Percentiles rank a stretch among this genome's conserved stretches.
Evolutionary conservation across 2,329 filamentous ascomycete genomes (phyloP).

Genomic region (Fusarium euwallaceae): DNA sequence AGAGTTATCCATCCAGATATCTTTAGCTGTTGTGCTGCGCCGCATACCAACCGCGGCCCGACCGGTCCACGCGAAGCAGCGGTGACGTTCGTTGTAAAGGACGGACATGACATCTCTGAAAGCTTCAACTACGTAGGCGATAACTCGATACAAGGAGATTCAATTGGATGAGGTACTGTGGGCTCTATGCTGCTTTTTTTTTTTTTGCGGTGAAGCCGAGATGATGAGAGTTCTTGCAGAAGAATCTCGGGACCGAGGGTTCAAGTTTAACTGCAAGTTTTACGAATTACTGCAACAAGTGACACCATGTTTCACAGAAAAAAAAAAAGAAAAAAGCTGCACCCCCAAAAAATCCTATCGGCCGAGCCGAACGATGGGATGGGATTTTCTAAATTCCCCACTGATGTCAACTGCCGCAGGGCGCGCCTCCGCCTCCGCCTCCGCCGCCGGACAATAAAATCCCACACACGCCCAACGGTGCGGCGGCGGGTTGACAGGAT

Average conservation of each 20-base stretch:
- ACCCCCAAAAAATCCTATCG: background rate
- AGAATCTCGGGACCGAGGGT: background rate
- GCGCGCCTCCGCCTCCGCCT: background rate
- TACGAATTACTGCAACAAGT: background rate
- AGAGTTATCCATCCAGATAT: background rate
- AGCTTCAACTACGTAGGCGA: background rate
- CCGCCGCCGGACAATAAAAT: background rate
- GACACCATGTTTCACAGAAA: background rate
- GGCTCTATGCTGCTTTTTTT: background rate
- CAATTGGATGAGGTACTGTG: background rate
- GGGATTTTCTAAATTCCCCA: background rate
- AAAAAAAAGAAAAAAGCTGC: background rate
- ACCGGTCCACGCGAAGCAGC: conserved; percentile 45
- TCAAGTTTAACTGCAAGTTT: background rate
- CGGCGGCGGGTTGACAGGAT: background rate
- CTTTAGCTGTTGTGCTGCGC: conserved; percentile 50
- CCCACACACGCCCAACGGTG: background rate
- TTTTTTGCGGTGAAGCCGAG: background rate
- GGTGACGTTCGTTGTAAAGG: conserved; percentile 52
- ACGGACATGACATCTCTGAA: conserved; percentile 42
- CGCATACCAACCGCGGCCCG: conserved; percentile 53
- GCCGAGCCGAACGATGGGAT: background rate
- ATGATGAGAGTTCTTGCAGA: background rate
- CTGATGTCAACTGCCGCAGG: background rate
- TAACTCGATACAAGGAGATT: background rate